phyloP scores from a whole-genome alignment of 148 eudicot genomes.

The Rhododendron williamsianum region DNA sequence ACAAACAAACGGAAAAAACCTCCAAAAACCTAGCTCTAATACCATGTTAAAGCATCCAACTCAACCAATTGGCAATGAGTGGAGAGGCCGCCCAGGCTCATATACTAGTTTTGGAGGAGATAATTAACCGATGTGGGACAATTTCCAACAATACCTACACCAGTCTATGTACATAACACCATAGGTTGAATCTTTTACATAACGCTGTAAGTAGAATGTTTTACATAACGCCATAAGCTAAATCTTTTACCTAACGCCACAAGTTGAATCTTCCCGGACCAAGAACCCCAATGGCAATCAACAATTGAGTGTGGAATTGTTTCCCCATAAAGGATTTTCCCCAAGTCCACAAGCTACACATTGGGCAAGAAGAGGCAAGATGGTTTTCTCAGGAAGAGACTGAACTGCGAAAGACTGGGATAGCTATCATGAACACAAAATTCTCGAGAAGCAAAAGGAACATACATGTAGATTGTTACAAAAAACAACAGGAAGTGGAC shows the following conservation, averaged over 20 bases:
- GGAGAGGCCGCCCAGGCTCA: too few relatives aligned
- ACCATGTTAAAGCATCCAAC: too few relatives aligned
- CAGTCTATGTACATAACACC: too few relatives aligned
- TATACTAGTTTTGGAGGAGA: too few relatives aligned
- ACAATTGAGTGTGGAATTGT: neutral
- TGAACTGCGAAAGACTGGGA: neutral
- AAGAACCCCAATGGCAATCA: neutral
- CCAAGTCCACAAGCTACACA: neutral
- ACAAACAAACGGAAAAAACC: too few relatives aligned
- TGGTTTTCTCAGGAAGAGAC: neutral
- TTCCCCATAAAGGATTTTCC: neutral
- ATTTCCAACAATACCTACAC: too few relatives aligned
- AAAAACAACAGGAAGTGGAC: neutral
- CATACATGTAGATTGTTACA: neutral
- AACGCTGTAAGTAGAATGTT: too few relatives aligned
- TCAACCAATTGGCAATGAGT: too few relatives aligned
- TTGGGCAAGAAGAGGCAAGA: neutral
- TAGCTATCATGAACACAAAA: neutral
- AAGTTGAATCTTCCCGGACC: neutral
- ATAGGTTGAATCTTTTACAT: too few relatives aligned
- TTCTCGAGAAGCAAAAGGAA: neutral
- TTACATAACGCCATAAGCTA: too few relatives aligned
- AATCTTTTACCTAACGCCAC: neutral
- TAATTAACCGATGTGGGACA: too few relatives aligned
- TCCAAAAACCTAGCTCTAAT: too few relatives aligned